Conservation (phyloP, 73 alveolate species). For the Paramecium sexaurelia region DNA sequence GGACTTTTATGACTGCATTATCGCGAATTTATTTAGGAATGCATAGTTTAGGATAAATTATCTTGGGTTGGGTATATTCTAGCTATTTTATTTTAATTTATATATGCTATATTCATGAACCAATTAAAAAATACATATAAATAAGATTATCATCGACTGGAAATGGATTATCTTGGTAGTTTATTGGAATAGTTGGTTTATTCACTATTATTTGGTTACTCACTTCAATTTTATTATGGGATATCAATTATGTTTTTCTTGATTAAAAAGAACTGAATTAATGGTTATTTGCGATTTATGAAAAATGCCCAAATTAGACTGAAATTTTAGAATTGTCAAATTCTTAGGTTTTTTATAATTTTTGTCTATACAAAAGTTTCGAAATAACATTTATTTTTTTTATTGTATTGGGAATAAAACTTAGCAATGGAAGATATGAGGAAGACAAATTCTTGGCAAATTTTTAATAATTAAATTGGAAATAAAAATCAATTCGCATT, state of each 20-base stretch:
- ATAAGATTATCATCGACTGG: background rate
- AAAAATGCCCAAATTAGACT: background rate
- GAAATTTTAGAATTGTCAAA: background rate
- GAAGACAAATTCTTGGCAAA: background rate
- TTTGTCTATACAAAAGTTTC: background rate
- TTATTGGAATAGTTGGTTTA: background rate
- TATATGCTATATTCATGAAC: background rate
- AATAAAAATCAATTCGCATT: background rate
- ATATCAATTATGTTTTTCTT: background rate
- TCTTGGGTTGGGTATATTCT: constrained; percentile 61
- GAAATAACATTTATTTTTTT: background rate
- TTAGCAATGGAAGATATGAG: background rate
- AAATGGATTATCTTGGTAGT: background rate
- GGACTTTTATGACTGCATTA: constrained; percentile 45
- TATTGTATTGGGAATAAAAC: background rate
- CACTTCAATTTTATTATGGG: background rate
- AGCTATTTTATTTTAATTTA: background rate
- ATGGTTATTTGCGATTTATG: background rate
- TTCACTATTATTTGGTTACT: background rate
- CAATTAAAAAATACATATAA: background rate
- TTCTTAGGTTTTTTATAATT: background rate
- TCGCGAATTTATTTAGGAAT: constrained; percentile 59
- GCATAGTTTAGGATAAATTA: constrained; percentile 43
- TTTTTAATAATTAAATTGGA: background rate
- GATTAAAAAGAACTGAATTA: background rate